A percentile compares a stretch with the other conserved stretches of the same genome.
Conservation (phyloP, 73 alveolate genomes). For the Tetrahymena thermophila region DNA sequence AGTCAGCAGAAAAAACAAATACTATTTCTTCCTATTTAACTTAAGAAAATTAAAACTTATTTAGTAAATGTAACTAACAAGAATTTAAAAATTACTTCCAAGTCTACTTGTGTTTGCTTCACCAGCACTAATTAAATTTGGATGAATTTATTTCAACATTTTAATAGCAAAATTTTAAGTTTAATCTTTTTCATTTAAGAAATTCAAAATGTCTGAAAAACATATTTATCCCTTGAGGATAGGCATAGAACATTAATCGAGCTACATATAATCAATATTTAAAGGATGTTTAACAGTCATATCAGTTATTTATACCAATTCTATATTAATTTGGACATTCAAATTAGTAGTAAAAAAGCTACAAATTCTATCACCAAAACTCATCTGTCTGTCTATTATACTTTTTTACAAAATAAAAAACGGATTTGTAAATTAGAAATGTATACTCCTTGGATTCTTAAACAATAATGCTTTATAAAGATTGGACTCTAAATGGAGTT, state of each 20-base stretch:
- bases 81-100: not conserved
- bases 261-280: not conserved
- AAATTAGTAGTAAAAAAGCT: not conserved
- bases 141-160: not conserved
- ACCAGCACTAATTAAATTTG: not conserved
- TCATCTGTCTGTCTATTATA: not conserved
- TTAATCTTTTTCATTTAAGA: not conserved
- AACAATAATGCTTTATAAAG: not conserved
- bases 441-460: not conserved
- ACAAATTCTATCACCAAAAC: not conserved
- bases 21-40: not conserved
- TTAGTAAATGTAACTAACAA: too few relatives aligned
- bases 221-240: not conserved
- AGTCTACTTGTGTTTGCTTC: not conserved
- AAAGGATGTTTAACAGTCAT: not conserved
- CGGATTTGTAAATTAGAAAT: not conserved
- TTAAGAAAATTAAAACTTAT: not conserved
- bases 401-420: not conserved
- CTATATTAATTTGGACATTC: not conserved
- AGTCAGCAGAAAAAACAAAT: not conserved
- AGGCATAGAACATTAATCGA: not conserved
- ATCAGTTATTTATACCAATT: not conserved
- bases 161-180: not conserved
- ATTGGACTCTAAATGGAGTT: not conserved
- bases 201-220: not conserved